Evolutionary conservation across 2,329 filamentous ascomycete species (phyloP).

Genomic region (Paecilomyces niveus): DNA sequence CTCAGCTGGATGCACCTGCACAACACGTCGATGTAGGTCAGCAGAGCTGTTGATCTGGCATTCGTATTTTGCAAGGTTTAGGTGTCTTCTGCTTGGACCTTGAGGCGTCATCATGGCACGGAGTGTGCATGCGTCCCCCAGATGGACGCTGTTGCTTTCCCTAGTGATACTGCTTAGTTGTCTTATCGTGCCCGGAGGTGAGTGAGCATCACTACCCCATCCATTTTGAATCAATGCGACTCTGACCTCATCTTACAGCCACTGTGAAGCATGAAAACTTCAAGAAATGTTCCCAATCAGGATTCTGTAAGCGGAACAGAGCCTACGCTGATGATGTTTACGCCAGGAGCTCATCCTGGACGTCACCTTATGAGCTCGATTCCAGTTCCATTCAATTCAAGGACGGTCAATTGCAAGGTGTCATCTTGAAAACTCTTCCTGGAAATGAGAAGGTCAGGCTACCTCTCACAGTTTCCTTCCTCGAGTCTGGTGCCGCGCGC

Average conservation of each 20-base stretch:
- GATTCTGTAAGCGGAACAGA: slow-evolving; percentile 94
- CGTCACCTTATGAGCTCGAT: slow-evolving; percentile 71
- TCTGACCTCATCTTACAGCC: slow-evolving; percentile 42
- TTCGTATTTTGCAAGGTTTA: slow-evolving; percentile 20
- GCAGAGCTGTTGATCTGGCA: slow-evolving; percentile 9
- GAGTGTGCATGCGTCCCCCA: slow-evolving; percentile 45
- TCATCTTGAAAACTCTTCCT: slow-evolving; percentile 71
- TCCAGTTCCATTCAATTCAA: slow-evolving; percentile 66
- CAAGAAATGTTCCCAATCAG: slow-evolving; percentile 91
- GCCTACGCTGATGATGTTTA: slow-evolving; percentile 74
- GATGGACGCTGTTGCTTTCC: slow-evolving; percentile 60
- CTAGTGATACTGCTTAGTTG: slow-evolving; percentile 53
- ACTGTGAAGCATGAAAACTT: slow-evolving; percentile 94
- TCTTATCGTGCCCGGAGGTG: slow-evolving; percentile 60
- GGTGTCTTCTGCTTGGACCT: slow-evolving; percentile 25
- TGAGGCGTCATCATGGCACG: slow-evolving; percentile 42
- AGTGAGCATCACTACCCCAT: slow-evolving; percentile 19
- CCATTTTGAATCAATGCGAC: not conserved
- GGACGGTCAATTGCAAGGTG: slow-evolving; percentile 71
- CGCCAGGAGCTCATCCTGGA: slow-evolving; percentile 60
- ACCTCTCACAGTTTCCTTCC: slow-evolving; percentile 79
- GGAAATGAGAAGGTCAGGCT: slow-evolving; percentile 65
- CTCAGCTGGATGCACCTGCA: not conserved
- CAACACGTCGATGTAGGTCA: slow-evolving; percentile 25
- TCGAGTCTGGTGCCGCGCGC: slow-evolving; percentile 80